phyloP scores from a whole-genome alignment of 768 basidiomycete genomes.

The Arthromyces matolae region DNA sequence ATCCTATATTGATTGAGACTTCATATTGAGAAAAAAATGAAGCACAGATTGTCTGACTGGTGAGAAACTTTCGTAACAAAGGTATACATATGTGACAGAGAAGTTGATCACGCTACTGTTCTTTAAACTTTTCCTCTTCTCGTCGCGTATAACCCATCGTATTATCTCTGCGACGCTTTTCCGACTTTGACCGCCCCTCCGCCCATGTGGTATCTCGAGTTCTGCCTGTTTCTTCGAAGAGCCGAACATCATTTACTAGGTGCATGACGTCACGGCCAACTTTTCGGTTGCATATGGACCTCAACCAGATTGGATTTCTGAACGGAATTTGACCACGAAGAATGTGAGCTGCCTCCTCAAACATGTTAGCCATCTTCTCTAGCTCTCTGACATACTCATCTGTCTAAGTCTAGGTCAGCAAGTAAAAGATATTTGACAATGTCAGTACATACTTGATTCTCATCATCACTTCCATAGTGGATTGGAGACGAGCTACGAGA shows the following conservation, averaged over 20 bases:
- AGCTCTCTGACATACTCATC: neutral
- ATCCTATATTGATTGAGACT: too few species aligned
- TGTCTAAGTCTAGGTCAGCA: neutral
- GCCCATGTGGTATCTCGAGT: neutral
- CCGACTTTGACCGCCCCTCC: neutral
- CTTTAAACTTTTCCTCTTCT: too few species aligned
- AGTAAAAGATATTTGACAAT: neutral
- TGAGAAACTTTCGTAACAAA: too few species aligned
- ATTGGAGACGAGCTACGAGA: neutral
- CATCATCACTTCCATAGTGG: neutral
- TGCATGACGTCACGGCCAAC: neutral
- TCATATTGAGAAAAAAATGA: too few species aligned
- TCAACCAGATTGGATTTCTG: slow-evolving; percentile 1
- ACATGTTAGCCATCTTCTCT: neutral
- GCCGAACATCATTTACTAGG: neutral
- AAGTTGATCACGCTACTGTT: too few species aligned
- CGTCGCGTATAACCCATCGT: neutral
- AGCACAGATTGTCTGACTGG: too few species aligned
- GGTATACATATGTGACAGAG: too few species aligned
- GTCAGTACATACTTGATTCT: neutral
- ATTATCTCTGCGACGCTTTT: neutral
- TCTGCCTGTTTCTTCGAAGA: neutral
- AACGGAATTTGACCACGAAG: neutral
- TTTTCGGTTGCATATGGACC: neutral
- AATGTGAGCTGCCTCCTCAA: slow-evolving; percentile 1